phyloP scores from a whole-genome alignment of 495 filamentous ascomycete species.

The Podospora pseudocomata region DNA sequence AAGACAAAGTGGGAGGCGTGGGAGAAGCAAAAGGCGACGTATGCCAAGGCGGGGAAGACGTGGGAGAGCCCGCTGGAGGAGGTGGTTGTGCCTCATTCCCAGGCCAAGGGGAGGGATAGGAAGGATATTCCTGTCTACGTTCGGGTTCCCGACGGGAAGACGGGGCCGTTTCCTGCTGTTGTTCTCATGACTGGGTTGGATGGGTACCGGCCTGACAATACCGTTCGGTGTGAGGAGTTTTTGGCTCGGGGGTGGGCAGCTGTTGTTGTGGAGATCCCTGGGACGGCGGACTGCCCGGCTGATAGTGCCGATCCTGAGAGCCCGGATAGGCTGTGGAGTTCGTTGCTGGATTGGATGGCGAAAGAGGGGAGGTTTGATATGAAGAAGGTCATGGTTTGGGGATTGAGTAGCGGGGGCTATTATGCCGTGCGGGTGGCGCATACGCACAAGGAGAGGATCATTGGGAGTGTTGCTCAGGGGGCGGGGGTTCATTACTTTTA shows the following conservation, averaged over 20 bases:
- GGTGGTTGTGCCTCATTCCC: slow-evolving; percentile 56
- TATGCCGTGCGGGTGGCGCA: slow-evolving; percentile 72
- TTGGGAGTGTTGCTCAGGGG: slow-evolving; percentile 65
- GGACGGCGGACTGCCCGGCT: slow-evolving; percentile 74
- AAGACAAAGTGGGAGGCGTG: slow-evolving; percentile 59
- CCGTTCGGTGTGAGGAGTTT: slow-evolving; percentile 65
- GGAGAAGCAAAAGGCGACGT: slow-evolving; percentile 62
- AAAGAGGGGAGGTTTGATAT: slow-evolving; percentile 57
- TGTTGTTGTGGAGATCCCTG: slow-evolving; percentile 70
- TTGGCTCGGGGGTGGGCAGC: slow-evolving; percentile 56
- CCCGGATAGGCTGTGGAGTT: slow-evolving; percentile 58
- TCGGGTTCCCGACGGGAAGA: slow-evolving; percentile 49
- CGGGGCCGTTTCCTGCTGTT: slow-evolving; percentile 52
- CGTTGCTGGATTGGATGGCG: slow-evolving; percentile 64
- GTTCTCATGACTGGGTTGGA: slow-evolving; percentile 74
- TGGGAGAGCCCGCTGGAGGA: slow-evolving; percentile 58
- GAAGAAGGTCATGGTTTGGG: slow-evolving; percentile 63
- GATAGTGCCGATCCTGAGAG: slow-evolving; percentile 48
- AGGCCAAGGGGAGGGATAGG: slow-evolving; percentile 46
- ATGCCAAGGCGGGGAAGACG: slow-evolving; percentile 54
- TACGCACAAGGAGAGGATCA: slow-evolving; percentile 58
- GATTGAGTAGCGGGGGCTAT: slow-evolving; percentile 70
- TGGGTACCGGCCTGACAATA: slow-evolving; percentile 76
- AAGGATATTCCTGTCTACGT: slow-evolving; percentile 61
- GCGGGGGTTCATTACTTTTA: slow-evolving; percentile 72